phyloP scores from a whole-genome alignment of 2,329 filamentous ascomycete genomes.

The Paraphoma chrysanthemicola region DNA sequence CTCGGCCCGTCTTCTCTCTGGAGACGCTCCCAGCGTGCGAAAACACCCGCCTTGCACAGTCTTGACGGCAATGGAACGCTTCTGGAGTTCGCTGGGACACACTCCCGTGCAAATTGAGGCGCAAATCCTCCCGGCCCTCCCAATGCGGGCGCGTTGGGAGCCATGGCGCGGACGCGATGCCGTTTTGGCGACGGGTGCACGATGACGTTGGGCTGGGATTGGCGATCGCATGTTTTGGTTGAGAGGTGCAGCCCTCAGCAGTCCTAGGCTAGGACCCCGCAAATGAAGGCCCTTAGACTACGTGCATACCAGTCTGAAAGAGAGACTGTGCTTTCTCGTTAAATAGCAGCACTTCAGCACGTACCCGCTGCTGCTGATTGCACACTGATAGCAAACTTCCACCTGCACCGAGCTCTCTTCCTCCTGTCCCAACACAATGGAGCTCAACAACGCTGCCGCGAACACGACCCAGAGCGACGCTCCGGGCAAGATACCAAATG shows the following conservation, averaged over 20 bases:
- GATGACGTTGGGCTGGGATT: constrained; percentile 40
- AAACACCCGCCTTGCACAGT: neutral
- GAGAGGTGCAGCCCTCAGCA: constrained; percentile 35
- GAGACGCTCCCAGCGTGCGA: neutral
- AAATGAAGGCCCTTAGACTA: constrained; percentile 29
- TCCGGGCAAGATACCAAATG: constrained; percentile 64
- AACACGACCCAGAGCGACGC: constrained; percentile 55
- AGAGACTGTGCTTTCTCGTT: constrained; percentile 12
- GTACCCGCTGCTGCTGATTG: constrained; percentile 8
- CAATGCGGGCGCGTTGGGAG: constrained; percentile 27
- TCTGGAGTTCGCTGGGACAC: neutral
- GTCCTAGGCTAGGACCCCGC: constrained; percentile 37
- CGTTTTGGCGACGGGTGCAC: constrained; percentile 25
- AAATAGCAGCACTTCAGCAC: constrained; percentile 17
- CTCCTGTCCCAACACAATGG: constrained; percentile 35
- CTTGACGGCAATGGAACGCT: neutral
- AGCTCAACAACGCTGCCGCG: constrained; percentile 53
- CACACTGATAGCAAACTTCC: constrained; percentile 21
- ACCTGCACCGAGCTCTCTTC: constrained; percentile 12
- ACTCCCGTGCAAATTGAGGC: constrained; percentile 19
- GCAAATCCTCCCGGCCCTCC: constrained; percentile 24
- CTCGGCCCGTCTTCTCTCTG: constrained; percentile 10
- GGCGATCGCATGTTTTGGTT: constrained; percentile 39
- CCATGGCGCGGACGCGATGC: constrained; percentile 29
- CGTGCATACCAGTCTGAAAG: constrained; percentile 6